A percentile compares a stretch with the other conserved stretches of the same genome.
Conservation (phyloP, 2,329 filamentous ascomycete species). For the Scedosporium minutisporum region DNA sequence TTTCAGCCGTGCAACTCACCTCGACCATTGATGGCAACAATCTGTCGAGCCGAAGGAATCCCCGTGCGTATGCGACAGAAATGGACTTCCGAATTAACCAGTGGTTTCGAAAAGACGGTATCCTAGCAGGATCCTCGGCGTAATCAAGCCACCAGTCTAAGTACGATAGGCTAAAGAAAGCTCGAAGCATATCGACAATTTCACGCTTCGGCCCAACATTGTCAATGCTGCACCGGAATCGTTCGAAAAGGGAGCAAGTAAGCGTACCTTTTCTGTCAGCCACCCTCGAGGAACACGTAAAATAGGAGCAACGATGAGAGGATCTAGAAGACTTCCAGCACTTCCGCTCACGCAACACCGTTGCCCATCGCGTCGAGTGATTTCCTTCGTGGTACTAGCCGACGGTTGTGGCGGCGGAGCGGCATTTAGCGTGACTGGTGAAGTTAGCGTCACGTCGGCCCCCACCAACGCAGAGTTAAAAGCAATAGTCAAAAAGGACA, state of each 20-base stretch:
- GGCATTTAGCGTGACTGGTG: too few species aligned
- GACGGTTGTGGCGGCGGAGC: too few species aligned
- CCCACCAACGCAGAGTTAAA: too few species aligned
- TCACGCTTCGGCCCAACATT: background rate
- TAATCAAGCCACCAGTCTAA: conserved; percentile 23
- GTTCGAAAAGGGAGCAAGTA: background rate
- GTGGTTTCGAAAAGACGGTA: background rate
- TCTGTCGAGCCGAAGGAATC: background rate
- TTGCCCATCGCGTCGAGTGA: background rate
- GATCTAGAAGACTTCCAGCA: background rate
- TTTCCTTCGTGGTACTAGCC: background rate
- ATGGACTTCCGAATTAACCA: background rate
- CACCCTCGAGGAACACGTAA: background rate
- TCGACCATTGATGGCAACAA: background rate
- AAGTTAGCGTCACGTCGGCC: too few species aligned
- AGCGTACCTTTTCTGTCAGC: background rate
- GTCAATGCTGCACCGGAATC: too few species aligned
- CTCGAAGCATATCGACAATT: conserved; percentile 11
- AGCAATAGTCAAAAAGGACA: too few species aligned
- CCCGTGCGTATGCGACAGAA: background rate
- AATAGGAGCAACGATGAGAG: background rate
- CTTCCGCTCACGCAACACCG: background rate
- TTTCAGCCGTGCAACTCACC: background rate
- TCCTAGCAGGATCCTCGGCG: conserved; percentile 8
- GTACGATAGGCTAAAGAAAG: conserved; percentile 20